Percentiles rank a stretch among this genome's conserved stretches.
Conservation (phyloP, 331 rosid species). For the Rhamnella rubrinervis region DNA sequence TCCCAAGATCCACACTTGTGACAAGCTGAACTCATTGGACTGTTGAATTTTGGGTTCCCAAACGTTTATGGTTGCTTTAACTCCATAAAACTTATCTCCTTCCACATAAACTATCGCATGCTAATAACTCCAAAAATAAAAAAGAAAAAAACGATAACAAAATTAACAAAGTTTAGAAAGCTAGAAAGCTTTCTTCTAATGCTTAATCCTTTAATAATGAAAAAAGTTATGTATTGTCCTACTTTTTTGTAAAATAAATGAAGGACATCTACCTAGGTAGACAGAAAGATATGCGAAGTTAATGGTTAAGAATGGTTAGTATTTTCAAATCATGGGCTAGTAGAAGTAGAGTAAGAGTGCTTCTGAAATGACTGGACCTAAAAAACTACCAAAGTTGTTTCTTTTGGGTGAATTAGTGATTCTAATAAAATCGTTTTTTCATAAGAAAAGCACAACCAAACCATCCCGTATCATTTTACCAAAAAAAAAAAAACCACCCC, state of each 20-base stretch:
- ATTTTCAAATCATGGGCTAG: too few relatives aligned
- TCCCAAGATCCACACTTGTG: constrained; percentile 94
- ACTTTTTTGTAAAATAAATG: not conserved
- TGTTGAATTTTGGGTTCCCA: constrained; percentile 97
- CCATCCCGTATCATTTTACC: constrained; percentile 2
- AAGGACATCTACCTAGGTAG: too few relatives aligned
- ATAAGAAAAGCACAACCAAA: not conserved
- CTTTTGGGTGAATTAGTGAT: too few relatives aligned
- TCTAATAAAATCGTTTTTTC: too few relatives aligned
- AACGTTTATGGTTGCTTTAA: constrained; percentile 92
- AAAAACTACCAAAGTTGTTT: too few relatives aligned
- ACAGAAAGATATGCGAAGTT: too few relatives aligned
- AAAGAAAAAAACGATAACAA: constrained; percentile 4
- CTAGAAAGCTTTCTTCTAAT: not conserved
- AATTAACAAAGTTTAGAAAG: constrained; percentile 1
- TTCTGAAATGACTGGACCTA: too few relatives aligned
- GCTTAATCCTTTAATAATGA: not conserved
- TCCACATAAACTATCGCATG: constrained; percentile 97
- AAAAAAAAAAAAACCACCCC: constrained; percentile 9
- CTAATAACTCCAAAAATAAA: constrained; percentile 40
- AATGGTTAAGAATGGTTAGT: too few relatives aligned
- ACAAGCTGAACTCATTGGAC: constrained; percentile 91
- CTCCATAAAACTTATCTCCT: constrained; percentile 93
- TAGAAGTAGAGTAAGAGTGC: too few relatives aligned
- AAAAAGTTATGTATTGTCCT: not conserved